Evolutionary conservation across 768 basidiomycete genomes (phyloP).

Genomic region (Russula brevipes): DNA sequence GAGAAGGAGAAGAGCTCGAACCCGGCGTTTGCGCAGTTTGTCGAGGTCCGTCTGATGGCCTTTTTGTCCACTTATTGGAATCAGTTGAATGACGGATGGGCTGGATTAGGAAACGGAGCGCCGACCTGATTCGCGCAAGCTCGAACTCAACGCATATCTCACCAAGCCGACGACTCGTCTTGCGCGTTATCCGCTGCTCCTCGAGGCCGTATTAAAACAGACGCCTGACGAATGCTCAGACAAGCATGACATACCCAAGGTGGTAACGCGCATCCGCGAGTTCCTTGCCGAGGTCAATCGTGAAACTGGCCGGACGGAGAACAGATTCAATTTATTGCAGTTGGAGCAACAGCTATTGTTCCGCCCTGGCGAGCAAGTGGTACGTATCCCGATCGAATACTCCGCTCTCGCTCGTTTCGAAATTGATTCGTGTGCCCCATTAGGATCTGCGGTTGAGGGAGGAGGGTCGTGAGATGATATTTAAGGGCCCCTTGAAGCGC

Average conservation of each 20-base stretch:
- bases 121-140: constrained; percentile 88
- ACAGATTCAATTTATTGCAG: constrained; percentile 91
- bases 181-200: constrained; percentile 90
- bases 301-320: constrained; percentile 94
- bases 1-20: constrained; percentile 97
- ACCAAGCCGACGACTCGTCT: constrained; percentile 97
- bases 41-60: constrained; percentile 63
- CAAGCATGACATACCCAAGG: constrained; percentile 70
- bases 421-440: background rate
- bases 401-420: background rate
- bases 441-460: constrained; percentile 84
- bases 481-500: constrained; percentile 86
- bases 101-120: constrained; percentile 73
- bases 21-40: constrained; percentile 88
- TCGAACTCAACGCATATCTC: constrained; percentile 95
- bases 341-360: constrained; percentile 89
- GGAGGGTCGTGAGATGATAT: constrained; percentile 84
- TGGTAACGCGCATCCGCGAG: constrained; percentile 66
- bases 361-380: constrained; percentile 85
- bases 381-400: constrained; percentile 36
- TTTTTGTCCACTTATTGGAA: background rate
- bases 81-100: background rate
- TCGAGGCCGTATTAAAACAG: constrained; percentile 88
- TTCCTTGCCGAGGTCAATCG: constrained; percentile 86
- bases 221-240: constrained; percentile 89